These are phyloP conservation scores for Rhodotorula graminis DNA, from an alignment of 768 basidiomycete species.

Conservation along the genomic window DNA sequence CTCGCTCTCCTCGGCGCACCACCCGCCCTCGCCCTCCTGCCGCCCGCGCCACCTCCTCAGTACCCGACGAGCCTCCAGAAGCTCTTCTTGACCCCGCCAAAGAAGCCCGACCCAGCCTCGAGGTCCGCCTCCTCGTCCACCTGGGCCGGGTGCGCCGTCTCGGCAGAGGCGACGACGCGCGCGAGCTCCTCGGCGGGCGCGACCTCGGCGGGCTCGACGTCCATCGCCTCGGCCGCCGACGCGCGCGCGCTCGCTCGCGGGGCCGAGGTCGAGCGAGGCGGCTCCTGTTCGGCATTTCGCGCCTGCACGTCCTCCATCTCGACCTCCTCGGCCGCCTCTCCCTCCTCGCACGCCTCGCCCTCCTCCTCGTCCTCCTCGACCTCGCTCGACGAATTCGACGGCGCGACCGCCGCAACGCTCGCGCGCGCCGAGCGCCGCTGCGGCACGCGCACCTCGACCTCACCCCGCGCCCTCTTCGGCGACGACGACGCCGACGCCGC, in stretches of 20 bases:
- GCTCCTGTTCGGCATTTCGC: too few species aligned
- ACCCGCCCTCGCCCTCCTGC: too few species aligned
- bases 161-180: too few species aligned
- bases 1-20: too few species aligned
- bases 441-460: neutral
- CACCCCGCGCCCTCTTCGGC: neutral
- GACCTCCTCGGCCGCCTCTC: neutral
- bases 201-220: too few species aligned
- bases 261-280: too few species aligned
- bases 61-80: slow-evolving; percentile 1
- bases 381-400: too few species aligned
- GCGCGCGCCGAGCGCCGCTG: neutral
- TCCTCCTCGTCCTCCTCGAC: neutral
- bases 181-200: too few species aligned
- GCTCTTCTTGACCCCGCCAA: neutral
- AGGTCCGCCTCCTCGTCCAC: neutral
- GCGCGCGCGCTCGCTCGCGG: too few species aligned
- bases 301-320: neutral
- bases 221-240: too few species aligned
- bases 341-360: neutral
- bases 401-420: too few species aligned
- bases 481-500: neutral
- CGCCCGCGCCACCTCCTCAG: neutral
- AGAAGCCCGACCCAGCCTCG: neutral
- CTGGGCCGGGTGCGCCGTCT: neutral